Conservation (phyloP, 495 filamentous ascomycete genomes). For the Penicillium taxi region DNA sequence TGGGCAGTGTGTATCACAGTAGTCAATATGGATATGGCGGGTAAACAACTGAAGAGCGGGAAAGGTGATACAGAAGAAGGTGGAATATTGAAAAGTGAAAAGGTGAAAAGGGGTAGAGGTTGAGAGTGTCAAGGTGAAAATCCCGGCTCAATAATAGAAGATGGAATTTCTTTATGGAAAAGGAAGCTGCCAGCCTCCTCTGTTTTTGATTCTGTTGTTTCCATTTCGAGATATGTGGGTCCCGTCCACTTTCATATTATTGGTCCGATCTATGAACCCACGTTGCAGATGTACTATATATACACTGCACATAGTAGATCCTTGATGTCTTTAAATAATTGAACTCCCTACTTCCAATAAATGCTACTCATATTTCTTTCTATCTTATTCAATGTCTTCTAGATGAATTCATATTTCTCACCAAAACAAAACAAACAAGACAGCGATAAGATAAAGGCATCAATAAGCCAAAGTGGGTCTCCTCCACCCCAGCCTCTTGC, state of each 20-base stretch:
- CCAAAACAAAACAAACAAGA: not conserved
- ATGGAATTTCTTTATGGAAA: slow-evolving; percentile 1
- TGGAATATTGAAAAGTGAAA: not conserved
- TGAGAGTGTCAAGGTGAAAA: not conserved
- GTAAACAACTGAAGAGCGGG: too few relatives aligned
- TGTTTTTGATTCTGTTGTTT: slow-evolving; percentile 1
- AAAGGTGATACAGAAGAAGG: not conserved
- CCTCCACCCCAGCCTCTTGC: not conserved
- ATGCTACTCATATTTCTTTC: too few relatives aligned
- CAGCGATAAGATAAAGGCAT: too few relatives aligned
- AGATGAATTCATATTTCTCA: too few relatives aligned
- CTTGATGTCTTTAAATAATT: too few relatives aligned
- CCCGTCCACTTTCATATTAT: slow-evolving; percentile 6
- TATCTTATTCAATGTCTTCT: too few relatives aligned
- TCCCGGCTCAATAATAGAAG: not conserved
- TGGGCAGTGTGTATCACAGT: slow-evolving; percentile 10
- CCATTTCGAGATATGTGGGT: slow-evolving; percentile 13
- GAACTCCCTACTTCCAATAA: too few relatives aligned
- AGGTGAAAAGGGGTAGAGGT: not conserved
- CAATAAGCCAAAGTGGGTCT: not conserved
- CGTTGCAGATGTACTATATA: too few relatives aligned
- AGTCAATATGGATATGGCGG: not conserved
- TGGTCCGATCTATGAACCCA: slow-evolving; percentile 12
- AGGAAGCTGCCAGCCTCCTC: slow-evolving; percentile 7
- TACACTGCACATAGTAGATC: too few relatives aligned